phyloP scores from a whole-genome alignment of 2,329 filamentous ascomycete genomes.

The Myriosclerotinia curreyana region DNA sequence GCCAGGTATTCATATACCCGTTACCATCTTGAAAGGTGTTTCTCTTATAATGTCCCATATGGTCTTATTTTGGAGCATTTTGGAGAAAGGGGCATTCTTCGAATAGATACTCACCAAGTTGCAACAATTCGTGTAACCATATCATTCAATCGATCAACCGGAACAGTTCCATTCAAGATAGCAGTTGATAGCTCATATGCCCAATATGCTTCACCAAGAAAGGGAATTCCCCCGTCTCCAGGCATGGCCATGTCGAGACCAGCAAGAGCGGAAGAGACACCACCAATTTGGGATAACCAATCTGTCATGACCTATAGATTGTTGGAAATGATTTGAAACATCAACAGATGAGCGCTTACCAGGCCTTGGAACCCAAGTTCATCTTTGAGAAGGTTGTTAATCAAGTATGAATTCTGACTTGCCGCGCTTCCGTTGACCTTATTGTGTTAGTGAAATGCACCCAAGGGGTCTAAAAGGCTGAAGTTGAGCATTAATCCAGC shows the following conservation, averaged over 20 bases:
- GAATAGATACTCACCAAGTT: constrained; percentile 44
- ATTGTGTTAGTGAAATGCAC: background rate
- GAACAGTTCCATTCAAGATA: constrained; percentile 56
- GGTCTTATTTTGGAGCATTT: no score
- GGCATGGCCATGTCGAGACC: constrained; percentile 72
- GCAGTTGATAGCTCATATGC: constrained; percentile 53
- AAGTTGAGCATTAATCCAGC: no score
- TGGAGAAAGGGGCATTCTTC: background rate
- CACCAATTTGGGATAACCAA: constrained; percentile 62
- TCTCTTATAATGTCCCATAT: background rate
- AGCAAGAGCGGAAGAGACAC: constrained; percentile 56
- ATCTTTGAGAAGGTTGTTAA: constrained; percentile 69
- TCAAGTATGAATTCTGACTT: constrained; percentile 65
- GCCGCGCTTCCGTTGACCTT: constrained; percentile 58
- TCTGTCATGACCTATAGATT: constrained; percentile 60
- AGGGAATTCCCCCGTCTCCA: constrained; percentile 52
- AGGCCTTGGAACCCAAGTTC: constrained; percentile 69
- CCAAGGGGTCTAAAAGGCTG: no score
- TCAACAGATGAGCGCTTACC: constrained; percentile 22
- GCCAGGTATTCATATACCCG: background rate
- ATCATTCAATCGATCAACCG: constrained; percentile 54
- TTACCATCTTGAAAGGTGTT: background rate
- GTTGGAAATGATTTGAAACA: constrained; percentile 14
- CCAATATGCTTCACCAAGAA: constrained; percentile 54
- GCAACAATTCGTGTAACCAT: constrained; percentile 56